Conservation (phyloP, 768 basidiomycete species). For the Kwoniella mangroviensis region DNA sequence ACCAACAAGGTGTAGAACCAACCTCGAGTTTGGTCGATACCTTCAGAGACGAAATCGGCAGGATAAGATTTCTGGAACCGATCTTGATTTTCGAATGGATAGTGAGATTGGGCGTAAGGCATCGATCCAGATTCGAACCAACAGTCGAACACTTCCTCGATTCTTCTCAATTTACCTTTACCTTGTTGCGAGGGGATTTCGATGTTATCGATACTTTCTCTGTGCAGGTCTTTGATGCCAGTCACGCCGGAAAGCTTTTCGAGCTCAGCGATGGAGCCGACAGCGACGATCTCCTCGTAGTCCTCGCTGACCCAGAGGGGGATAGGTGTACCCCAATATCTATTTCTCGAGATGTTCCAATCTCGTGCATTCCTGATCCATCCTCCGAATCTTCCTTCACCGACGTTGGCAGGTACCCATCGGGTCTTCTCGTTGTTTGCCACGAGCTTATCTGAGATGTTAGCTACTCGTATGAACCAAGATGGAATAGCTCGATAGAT, state of each 20-base stretch:
- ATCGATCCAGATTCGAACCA: constrained; percentile 99
- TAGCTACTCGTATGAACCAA: constrained; percentile 92
- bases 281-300: constrained; percentile 82
- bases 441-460: constrained; percentile 82
- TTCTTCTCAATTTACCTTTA: constrained; percentile 79
- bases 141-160: constrained; percentile 99
- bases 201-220: constrained; percentile 93
- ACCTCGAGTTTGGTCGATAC: constrained; percentile 97
- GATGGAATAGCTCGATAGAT: constrained; percentile 94
- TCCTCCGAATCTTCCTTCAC: constrained; percentile 91
- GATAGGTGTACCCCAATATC: constrained; percentile 98
- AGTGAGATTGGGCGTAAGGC: constrained; percentile 97
- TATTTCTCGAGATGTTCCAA: constrained; percentile 98
- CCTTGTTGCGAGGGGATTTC: constrained; percentile 91
- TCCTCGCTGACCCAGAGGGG: constrained; percentile 96
- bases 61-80: constrained; percentile 83
- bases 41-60: constrained; percentile 96
- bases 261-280: constrained; percentile 86
- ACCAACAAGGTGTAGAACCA: constrained; percentile 99
- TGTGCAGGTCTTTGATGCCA: constrained; percentile 86
- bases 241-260: constrained; percentile 80
- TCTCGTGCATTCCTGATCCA: constrained; percentile 99
- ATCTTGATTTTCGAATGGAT: constrained; percentile 96
- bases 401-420: constrained; percentile 92
- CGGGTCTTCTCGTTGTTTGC: constrained; percentile 85